Percentiles rank a stretch among this genome's conserved stretches.
Evolutionary conservation across 2,329 filamentous ascomycete genomes (phyloP).

Genomic region (Rutstroemia sp.): DNA sequence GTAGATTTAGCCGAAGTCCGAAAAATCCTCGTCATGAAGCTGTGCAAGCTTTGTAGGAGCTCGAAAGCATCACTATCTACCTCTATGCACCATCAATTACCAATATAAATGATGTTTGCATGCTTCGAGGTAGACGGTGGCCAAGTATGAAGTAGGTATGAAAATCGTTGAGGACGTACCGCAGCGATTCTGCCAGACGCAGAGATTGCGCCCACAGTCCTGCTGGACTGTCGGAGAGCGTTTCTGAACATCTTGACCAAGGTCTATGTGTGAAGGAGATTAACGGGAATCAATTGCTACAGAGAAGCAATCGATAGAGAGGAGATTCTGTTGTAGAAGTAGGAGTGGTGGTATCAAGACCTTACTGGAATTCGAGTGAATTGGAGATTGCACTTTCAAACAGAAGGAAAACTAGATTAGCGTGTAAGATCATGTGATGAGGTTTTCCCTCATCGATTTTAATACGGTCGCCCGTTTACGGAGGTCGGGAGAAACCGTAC

Average conservation of each 20-base stretch:
- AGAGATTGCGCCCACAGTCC: slow-evolving; percentile 90
- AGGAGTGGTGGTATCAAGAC: slow-evolving; percentile 25
- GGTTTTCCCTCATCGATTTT: background rate
- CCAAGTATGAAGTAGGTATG: slow-evolving; percentile 31
- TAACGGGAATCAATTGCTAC: slow-evolving; percentile 55
- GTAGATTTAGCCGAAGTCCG: slow-evolving; percentile 47
- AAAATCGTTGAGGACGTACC: slow-evolving; percentile 65
- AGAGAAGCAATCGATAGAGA: slow-evolving; percentile 59
- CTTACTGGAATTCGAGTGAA: slow-evolving; percentile 15
- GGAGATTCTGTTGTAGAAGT: slow-evolving; percentile 42
- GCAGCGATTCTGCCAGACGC: slow-evolving; percentile 83
- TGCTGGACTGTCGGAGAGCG: slow-evolving; percentile 94
- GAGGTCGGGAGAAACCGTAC: slow-evolving; percentile 7
- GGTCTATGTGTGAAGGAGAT: slow-evolving; percentile 43
- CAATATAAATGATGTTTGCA: slow-evolving; percentile 35
- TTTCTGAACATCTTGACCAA: slow-evolving; percentile 87
- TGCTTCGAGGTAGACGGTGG: slow-evolving; percentile 29
- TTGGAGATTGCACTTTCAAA: slow-evolving; percentile 10
- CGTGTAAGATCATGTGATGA: slow-evolving; percentile 1
- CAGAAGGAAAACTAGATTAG: slow-evolving; percentile 9
- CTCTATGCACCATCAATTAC: slow-evolving; percentile 27
- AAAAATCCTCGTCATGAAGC: slow-evolving; percentile 30
- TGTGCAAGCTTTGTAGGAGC: slow-evolving; percentile 31
- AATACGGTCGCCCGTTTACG: background rate
- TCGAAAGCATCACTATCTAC: slow-evolving; percentile 31